A percentile compares a stretch with the other conserved stretches of the same genome.
phyloP scores from a whole-genome alignment of 805 yeast species.

The Torulaspora franciscae region DNA sequence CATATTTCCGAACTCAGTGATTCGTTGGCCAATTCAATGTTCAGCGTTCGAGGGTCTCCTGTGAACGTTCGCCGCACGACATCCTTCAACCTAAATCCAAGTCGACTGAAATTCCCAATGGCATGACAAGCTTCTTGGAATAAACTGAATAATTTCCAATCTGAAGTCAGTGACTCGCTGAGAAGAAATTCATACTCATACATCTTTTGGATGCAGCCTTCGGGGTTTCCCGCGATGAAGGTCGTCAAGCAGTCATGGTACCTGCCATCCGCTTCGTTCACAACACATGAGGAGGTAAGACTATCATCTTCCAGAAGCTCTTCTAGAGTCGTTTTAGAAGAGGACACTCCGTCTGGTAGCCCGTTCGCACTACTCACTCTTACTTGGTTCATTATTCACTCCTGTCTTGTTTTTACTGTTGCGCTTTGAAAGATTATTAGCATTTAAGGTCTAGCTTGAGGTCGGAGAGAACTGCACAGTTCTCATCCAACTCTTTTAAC shows the following conservation, averaged over 20 bases:
- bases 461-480: not conserved
- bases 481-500: too few relatives aligned
- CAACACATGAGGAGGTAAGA: not conserved
- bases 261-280: not conserved
- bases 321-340: conserved; percentile 14
- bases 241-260: conserved; percentile 20
- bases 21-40: not conserved
- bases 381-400: not conserved
- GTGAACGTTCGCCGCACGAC: conserved; percentile 6
- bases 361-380: conserved; percentile 8
- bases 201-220: conserved; percentile 24
- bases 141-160: conserved; percentile 13
- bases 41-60: conserved; percentile 1
- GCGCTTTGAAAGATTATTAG: not conserved
- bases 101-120: conserved; percentile 6
- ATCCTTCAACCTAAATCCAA: conserved; percentile 16
- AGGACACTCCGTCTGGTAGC: conserved; percentile 2
- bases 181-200: conserved; percentile 13
- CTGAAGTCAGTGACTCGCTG: conserved; percentile 2
- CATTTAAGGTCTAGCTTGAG: not conserved
- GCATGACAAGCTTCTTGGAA: conserved; percentile 20
- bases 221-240: conserved; percentile 23
- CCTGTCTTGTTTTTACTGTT: not conserved
- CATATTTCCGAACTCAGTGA: conserved; percentile 6
- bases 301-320: conserved; percentile 22